These are phyloP conservation scores for Kwoniella botswanensis DNA, from an alignment of 768 basidiomycete genomes.

Conservation along the genomic window DNA sequence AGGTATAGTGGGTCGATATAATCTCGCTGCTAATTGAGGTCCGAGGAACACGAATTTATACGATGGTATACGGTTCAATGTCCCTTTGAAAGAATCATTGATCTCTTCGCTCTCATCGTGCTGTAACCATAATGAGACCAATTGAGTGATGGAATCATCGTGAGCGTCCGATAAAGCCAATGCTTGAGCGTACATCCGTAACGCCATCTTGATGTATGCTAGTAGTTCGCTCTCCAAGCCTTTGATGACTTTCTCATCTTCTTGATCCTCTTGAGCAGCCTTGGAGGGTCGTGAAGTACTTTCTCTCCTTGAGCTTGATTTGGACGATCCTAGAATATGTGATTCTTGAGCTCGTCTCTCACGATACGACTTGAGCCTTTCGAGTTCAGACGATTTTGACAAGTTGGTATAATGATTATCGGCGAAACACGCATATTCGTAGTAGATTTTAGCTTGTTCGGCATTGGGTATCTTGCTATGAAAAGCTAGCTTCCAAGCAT, in stretches of 20 bases:
- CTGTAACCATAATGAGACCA: conserved; percentile 90
- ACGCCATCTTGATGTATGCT: conserved; percentile 72
- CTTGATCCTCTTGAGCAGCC: conserved; percentile 25
- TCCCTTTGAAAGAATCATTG: conserved; percentile 61
- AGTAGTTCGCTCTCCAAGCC: conserved; percentile 64
- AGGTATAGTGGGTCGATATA: conserved; percentile 62
- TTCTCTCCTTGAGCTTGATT: conserved; percentile 20
- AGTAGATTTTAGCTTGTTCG: conserved; percentile 28
- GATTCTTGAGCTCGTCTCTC: conserved; percentile 66
- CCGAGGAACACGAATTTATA: conserved; percentile 88
- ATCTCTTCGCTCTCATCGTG: conserved; percentile 69
- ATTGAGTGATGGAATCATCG: conserved; percentile 79
- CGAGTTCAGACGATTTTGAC: conserved; percentile 70
- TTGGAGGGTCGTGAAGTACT: conserved; percentile 11
- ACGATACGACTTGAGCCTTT: conserved; percentile 72
- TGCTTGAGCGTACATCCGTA: conserved; percentile 83
- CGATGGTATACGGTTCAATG: conserved; percentile 72
- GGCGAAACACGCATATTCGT: conserved; percentile 82
- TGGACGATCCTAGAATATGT: conserved; percentile 2
- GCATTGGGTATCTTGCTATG: conserved; percentile 19
- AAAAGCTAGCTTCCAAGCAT: conserved; percentile 61
- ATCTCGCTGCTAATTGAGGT: conserved; percentile 90
- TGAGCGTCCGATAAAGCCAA: conserved; percentile 71
- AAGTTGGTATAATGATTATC: conserved; percentile 82
- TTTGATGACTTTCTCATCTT: conserved; percentile 59